Evolutionary conservation across 2,329 filamentous ascomycete species (phyloP).

Genomic region (Balansia obtecta): DNA sequence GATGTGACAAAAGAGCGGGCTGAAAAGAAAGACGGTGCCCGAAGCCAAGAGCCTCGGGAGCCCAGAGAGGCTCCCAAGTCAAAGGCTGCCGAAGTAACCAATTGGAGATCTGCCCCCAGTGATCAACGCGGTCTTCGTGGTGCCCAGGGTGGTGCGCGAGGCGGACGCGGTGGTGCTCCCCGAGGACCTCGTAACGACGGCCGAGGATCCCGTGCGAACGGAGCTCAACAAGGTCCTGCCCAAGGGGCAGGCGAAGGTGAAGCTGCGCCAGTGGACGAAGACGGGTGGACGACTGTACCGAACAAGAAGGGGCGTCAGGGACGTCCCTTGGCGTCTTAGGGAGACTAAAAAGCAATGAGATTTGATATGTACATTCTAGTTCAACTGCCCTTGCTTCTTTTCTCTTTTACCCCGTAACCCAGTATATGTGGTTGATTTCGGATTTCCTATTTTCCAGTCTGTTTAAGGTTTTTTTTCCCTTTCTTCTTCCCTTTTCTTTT

Average conservation of each 20-base stretch:
- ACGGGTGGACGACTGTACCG: conserved; percentile 50
- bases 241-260: conserved; percentile 18
- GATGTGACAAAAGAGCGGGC: conserved; percentile 6
- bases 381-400: not conserved
- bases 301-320: conserved; percentile 25
- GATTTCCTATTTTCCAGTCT: conserved; percentile 7
- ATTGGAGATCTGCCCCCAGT: conserved; percentile 43
- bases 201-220: conserved; percentile 35
- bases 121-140: conserved; percentile 33
- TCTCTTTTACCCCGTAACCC: not conserved
- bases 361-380: conserved; percentile 20
- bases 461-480: conserved; percentile 18
- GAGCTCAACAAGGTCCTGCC: conserved; percentile 26
- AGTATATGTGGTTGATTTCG: conserved; percentile 7
- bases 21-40: conserved; percentile 36
- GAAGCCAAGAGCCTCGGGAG: conserved; percentile 27
- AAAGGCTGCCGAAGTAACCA: conserved; percentile 44
- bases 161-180: conserved; percentile 20
- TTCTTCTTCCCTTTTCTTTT: not conserved
- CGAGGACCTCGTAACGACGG: conserved; percentile 31
- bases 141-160: conserved; percentile 29
- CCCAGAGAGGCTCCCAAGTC: conserved; percentile 36
- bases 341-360: conserved; percentile 15
- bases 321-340: conserved; percentile 16
- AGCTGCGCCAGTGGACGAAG: conserved; percentile 33